These are phyloP conservation scores for Aegilops sharonensis DNA, from an alignment of 176 grass and related monocot species.

Conservation along the genomic window DNA sequence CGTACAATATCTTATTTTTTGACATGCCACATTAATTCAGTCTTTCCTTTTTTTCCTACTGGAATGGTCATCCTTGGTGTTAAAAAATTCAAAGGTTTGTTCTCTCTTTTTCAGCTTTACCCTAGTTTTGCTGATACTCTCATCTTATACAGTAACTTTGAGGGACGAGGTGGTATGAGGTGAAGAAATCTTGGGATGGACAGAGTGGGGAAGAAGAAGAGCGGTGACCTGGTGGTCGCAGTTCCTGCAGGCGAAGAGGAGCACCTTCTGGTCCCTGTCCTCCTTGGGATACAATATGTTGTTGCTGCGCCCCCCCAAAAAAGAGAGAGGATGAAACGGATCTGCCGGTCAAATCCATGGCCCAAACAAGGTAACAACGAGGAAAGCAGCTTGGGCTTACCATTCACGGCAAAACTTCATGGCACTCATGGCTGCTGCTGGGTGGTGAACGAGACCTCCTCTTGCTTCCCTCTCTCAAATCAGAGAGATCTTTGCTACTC, in stretches of 20 bases:
- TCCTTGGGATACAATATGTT: conserved; percentile 77
- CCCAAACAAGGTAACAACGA: neutral
- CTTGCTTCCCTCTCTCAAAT: neutral
- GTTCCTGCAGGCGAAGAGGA: conserved; percentile 68
- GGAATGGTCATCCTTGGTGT: neutral
- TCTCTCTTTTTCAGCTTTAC: neutral
- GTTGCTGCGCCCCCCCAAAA: conserved; percentile 33
- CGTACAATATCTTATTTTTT: neutral
- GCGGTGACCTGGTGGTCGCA: conserved; percentile 55
- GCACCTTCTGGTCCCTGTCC: conserved; percentile 60
- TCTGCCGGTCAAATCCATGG: neutral
- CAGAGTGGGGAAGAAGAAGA: neutral
- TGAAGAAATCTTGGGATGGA: neutral
- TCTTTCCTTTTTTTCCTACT: neutral
- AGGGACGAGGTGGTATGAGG: neutral
- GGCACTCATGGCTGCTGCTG: conserved; percentile 63
- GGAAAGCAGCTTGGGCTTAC: conserved; percentile 29
- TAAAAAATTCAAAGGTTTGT: too few relatives aligned
- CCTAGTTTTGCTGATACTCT: neutral
- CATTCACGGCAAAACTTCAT: conserved; percentile 85
- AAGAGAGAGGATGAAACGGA: neutral
- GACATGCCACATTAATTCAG: neutral
- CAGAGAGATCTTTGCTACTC: conserved; percentile 26
- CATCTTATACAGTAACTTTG: neutral
- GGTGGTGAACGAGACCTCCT: neutral